phyloP scores from a whole-genome alignment of 305 asterid species.

The Ilex paraguariensis region DNA sequence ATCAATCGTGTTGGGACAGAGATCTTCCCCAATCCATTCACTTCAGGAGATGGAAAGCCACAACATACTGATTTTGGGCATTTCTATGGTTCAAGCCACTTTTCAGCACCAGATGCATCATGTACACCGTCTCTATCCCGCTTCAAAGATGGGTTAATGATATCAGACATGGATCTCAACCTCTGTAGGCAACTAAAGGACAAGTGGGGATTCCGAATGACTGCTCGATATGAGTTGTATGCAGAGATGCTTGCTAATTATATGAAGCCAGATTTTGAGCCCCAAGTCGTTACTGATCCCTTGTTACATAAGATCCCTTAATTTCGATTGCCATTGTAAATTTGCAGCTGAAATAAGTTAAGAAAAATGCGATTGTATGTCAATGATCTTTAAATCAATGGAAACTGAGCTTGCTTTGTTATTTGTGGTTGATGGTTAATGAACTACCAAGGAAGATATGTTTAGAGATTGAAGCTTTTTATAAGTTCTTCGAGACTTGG shows the following conservation, averaged over 20 bases:
- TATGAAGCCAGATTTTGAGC: slow-evolving; percentile 72
- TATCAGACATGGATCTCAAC: slow-evolving; percentile 84
- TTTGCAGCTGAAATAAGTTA: background rate
- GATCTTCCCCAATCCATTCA: slow-evolving; percentile 81
- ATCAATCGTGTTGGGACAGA: slow-evolving; percentile 95
- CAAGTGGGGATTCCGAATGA: slow-evolving; percentile 96
- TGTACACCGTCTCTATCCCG: slow-evolving; percentile 89
- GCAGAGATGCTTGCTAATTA: slow-evolving; percentile 62
- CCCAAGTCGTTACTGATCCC: slow-evolving; percentile 80
- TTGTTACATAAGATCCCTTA: slow-evolving; percentile 41
- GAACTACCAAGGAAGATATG: too few species aligned
- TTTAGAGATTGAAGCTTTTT: too few species aligned
- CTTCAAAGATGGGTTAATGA: slow-evolving; percentile 67
- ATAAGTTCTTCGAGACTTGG: too few species aligned
- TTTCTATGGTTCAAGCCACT: slow-evolving; percentile 86
- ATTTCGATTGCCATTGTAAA: background rate
- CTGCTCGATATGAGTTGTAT: slow-evolving; percentile 75
- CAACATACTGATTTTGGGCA: slow-evolving; percentile 89
- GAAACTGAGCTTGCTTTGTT: background rate
- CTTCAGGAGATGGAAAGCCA: slow-evolving; percentile 96
- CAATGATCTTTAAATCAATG: too few species aligned
- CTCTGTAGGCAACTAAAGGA: slow-evolving; percentile 91
- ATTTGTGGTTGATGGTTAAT: background rate
- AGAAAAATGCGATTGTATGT: too few species aligned
- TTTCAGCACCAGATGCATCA: slow-evolving; percentile 91